Conservation (phyloP, 2,329 filamentous ascomycete genomes). For the Colletotrichum karsti region DNA sequence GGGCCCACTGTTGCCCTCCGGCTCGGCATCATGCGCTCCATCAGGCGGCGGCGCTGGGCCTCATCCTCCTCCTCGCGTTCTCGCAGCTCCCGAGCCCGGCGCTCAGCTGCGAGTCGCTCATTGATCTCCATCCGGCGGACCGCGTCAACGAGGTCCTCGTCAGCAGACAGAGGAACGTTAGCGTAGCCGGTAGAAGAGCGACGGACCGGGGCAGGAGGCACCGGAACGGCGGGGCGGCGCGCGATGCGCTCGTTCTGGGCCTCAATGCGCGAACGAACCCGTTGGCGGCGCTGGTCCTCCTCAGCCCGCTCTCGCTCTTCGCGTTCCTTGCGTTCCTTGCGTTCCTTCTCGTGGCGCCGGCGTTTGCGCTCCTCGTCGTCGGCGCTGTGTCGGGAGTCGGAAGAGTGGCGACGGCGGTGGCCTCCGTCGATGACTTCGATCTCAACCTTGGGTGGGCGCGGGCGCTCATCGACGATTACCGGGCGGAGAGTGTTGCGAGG, state of each 20-base stretch:
- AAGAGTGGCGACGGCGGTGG: conserved; percentile 43
- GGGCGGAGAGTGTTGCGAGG: conserved; percentile 37
- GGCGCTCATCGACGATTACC: conserved; percentile 48
- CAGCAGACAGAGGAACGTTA: not conserved
- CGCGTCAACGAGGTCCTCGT: conserved; percentile 43
- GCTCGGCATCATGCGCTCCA: conserved; percentile 49
- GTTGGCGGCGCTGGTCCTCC: conserved; percentile 35
- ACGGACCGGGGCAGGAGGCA: conserved; percentile 6
- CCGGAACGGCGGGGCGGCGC: conserved; percentile 43
- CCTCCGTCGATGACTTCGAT: conserved; percentile 46
- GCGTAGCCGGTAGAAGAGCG: conserved; percentile 24
- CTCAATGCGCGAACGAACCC: conserved; percentile 44
- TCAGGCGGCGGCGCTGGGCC: conserved; percentile 47
- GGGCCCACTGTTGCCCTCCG: conserved; percentile 46
- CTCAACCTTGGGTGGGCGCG: conserved; percentile 38
- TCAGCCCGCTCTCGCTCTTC: conserved; percentile 38
- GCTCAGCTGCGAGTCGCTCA: conserved; percentile 24
- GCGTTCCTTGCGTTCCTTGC: conserved; percentile 33
- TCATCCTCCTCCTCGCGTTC: conserved; percentile 45
- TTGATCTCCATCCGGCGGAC: conserved; percentile 43
- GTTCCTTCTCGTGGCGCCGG: conserved; percentile 30
- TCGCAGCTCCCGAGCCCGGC: conserved; percentile 41
- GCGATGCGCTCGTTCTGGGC: conserved; percentile 53
- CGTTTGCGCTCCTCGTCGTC: conserved; percentile 38
- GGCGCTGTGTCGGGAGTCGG: conserved; percentile 42